phyloP scores from a whole-genome alignment of 345 rosid species.

The Kandelia obovata region DNA sequence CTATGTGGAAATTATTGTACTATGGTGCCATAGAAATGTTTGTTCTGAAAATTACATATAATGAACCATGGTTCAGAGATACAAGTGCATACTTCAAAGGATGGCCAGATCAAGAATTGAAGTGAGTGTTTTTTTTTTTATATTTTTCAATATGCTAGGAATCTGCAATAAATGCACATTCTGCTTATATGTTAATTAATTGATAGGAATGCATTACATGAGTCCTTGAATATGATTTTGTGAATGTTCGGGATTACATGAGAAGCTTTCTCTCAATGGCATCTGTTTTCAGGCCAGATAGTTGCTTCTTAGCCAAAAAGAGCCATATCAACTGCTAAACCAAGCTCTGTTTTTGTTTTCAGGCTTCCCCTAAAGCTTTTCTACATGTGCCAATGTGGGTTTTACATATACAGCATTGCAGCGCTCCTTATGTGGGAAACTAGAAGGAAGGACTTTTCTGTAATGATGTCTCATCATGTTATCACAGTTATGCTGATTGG shows the following conservation, averaged over 20 bases:
- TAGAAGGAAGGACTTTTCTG: conserved; percentile 89
- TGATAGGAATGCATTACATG: background rate
- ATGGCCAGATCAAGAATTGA: conserved; percentile 91
- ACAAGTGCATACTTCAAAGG: conserved; percentile 52
- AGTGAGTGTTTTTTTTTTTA: conserved; percentile 41
- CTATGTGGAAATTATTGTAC: conserved; percentile 83
- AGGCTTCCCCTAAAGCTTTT: conserved; percentile 64
- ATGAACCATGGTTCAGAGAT: conserved; percentile 78
- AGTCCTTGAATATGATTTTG: conserved; percentile 1
- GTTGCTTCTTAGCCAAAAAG: too few relatives aligned
- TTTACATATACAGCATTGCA: conserved; percentile 72
- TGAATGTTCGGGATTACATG: conserved; percentile 5
- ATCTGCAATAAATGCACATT: background rate
- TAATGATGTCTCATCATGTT: conserved; percentile 99
- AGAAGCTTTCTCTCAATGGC: background rate
- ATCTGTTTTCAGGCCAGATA: background rate
- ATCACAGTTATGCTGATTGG: conserved; percentile 73
- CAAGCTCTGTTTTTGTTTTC: conserved; percentile 21
- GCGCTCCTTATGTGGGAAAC: conserved; percentile 95
- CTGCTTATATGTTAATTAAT: background rate
- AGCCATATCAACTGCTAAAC: background rate
- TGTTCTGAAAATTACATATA: conserved; percentile 45
- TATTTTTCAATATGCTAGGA: background rate
- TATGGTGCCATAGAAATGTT: conserved; percentile 62
- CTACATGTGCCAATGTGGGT: conserved; percentile 96